phyloP scores from a whole-genome alignment of 345 rosid genomes.

The Eucalyptus brandiana region DNA sequence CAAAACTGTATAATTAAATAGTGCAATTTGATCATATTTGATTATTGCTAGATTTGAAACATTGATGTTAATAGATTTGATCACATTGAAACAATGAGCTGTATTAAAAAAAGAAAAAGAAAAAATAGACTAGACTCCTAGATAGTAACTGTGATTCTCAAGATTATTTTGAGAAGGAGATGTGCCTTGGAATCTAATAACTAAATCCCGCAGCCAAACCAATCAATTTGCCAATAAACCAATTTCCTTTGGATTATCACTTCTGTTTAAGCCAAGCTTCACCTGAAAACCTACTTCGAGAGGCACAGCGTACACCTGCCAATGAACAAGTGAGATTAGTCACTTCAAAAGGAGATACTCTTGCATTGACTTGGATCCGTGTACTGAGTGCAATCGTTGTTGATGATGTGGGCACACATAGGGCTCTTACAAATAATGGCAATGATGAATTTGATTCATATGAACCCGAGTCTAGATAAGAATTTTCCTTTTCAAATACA shows the following conservation, averaged over 20 bases:
- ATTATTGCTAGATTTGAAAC: background rate
- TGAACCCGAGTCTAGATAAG: background rate
- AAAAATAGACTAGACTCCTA: background rate
- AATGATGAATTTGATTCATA: background rate
- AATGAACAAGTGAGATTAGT: background rate
- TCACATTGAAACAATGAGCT: background rate
- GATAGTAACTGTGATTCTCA: background rate
- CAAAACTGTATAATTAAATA: background rate
- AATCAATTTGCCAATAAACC: background rate
- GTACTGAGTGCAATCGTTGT: background rate
- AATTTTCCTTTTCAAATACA: background rate
- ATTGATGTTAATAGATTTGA: background rate
- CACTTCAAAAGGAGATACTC: background rate
- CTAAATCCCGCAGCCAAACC: background rate
- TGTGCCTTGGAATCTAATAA: background rate
- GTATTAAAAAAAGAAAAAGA: background rate
- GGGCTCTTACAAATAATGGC: background rate
- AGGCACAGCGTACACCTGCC: background rate
- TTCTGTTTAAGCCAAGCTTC: background rate
- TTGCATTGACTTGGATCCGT: background rate
- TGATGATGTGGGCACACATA: background rate
- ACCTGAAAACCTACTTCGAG: background rate
- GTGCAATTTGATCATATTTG: background rate
- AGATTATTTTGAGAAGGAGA: background rate
- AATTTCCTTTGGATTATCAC: background rate